Evolutionary conservation across 305 asterid species (phyloP).

Genomic region (Withania somnifera): DNA sequence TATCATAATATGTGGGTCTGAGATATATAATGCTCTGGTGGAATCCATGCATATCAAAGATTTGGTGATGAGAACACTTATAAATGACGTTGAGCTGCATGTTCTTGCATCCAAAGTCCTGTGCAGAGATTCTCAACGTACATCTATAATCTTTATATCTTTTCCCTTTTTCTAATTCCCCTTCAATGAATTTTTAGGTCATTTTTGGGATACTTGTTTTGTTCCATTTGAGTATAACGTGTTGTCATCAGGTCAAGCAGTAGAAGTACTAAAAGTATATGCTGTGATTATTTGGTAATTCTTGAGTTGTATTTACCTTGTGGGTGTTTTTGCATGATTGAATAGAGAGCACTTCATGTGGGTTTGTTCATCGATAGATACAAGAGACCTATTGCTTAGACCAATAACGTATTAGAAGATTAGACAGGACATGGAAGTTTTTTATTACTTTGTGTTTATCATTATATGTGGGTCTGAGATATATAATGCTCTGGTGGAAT

Average conservation of each 20-base stretch:
- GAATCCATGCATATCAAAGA: constrained; percentile 19
- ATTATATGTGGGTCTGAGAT: constrained; percentile 18
- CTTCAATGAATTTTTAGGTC: neutral
- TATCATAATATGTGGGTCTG: constrained; percentile 14
- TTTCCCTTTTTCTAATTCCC: neutral
- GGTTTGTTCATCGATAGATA: too few species aligned
- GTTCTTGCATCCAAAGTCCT: constrained; percentile 43
- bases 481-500: constrained; percentile 27
- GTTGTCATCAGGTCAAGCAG: neutral
- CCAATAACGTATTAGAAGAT: too few species aligned
- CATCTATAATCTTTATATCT: constrained; percentile 9
- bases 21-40: constrained; percentile 23
- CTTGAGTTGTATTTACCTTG: too few species aligned
- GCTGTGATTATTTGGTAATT: too few species aligned
- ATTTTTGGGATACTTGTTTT: neutral
- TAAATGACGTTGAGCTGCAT: constrained; percentile 43
- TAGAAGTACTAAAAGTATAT: neutral
- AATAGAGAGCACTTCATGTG: too few species aligned
- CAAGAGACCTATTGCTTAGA: too few species aligned
- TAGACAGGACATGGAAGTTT: too few species aligned
- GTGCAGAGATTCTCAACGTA: constrained; percentile 35
- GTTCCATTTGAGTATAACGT: neutral
- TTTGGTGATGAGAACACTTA: constrained; percentile 29
- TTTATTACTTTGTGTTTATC: neutral
- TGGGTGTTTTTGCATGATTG: too few species aligned